phyloP scores from a whole-genome alignment of 768 basidiomycete species.

The Trametes cubensis region DNA sequence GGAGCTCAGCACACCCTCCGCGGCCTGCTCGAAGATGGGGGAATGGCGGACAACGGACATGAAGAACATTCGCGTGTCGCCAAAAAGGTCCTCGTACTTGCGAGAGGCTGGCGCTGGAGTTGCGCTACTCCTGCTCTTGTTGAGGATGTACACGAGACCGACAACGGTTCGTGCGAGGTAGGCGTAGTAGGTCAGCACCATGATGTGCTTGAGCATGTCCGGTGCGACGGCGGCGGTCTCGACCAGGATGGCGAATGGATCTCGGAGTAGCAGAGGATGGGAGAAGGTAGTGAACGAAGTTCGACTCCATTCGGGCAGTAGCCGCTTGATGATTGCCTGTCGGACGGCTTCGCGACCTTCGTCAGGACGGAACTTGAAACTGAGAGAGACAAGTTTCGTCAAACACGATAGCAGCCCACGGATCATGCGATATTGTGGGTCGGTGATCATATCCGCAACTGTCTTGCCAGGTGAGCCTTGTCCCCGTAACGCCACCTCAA shows the following conservation, averaged over 20 bases:
- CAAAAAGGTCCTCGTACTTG: constrained; percentile 73
- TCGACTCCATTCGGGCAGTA: constrained; percentile 90
- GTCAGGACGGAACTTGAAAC: constrained; percentile 71
- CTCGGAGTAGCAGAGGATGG: constrained; percentile 83
- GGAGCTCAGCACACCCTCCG: constrained; percentile 74
- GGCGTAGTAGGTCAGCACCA: constrained; percentile 89
- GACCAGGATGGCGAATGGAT: constrained; percentile 87
- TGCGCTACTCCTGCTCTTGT: constrained; percentile 60
- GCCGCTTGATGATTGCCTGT: constrained; percentile 85
- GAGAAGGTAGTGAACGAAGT: constrained; percentile 82
- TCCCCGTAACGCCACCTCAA: constrained; percentile 84
- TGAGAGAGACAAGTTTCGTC: constrained; percentile 61
- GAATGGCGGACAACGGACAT: constrained; percentile 91
- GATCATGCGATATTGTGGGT: constrained; percentile 76
- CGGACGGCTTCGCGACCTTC: constrained; percentile 77
- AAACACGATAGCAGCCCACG: constrained; percentile 75
- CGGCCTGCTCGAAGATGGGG: constrained; percentile 83
- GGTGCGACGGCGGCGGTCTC: constrained; percentile 91
- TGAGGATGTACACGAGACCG: constrained; percentile 80
- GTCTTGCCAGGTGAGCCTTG: constrained; percentile 48
- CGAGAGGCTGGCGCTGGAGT: constrained; percentile 50
- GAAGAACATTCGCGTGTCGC: constrained; percentile 86
- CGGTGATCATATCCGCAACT: constrained; percentile 77
- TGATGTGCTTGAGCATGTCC: constrained; percentile 84
- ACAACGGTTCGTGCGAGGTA: constrained; percentile 85